Evolutionary conservation across 2,329 filamentous ascomycete genomes (phyloP).

Genomic region (Sclerotinia nivalis): DNA sequence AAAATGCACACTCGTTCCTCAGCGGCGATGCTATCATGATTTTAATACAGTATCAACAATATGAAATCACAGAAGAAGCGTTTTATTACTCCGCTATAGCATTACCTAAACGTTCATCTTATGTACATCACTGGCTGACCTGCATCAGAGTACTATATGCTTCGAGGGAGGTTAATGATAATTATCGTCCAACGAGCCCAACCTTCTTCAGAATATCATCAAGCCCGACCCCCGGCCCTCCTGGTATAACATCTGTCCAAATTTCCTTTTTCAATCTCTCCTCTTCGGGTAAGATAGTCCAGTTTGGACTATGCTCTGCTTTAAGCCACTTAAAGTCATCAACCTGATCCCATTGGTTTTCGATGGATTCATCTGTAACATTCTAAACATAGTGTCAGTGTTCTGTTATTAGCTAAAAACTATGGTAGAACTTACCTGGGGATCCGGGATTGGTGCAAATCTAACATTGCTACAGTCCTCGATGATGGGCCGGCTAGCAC

Average conservation of each 20-base stretch:
- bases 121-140: not conserved
- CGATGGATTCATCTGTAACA: conserved; percentile 37
- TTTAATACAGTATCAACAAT: conserved; percentile 5
- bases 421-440: conserved; percentile 58
- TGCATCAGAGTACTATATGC: not conserved
- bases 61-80: not conserved
- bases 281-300: conserved; percentile 66
- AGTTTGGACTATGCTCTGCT: conserved; percentile 82
- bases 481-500: conserved; percentile 84
- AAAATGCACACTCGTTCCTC: not conserved
- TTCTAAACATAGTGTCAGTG: conserved; percentile 31
- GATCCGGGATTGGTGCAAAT: conserved; percentile 73
- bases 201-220: conserved; percentile 64
- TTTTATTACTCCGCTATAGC: conserved; percentile 6
- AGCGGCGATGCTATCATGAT: not conserved
- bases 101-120: not conserved
- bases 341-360: conserved; percentile 83
- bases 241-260: conserved; percentile 70
- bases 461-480: conserved; percentile 79
- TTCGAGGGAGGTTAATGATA: not conserved
- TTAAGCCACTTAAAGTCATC: conserved; percentile 99
- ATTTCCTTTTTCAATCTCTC: conserved; percentile 60
- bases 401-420: not conserved
- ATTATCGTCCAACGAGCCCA: conserved; percentile 39
- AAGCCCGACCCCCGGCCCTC: conserved; percentile 60